These are phyloP conservation scores for Eudorina sp. DNA, from an alignment of 139 green algal genomes.

Conservation along the genomic window DNA sequence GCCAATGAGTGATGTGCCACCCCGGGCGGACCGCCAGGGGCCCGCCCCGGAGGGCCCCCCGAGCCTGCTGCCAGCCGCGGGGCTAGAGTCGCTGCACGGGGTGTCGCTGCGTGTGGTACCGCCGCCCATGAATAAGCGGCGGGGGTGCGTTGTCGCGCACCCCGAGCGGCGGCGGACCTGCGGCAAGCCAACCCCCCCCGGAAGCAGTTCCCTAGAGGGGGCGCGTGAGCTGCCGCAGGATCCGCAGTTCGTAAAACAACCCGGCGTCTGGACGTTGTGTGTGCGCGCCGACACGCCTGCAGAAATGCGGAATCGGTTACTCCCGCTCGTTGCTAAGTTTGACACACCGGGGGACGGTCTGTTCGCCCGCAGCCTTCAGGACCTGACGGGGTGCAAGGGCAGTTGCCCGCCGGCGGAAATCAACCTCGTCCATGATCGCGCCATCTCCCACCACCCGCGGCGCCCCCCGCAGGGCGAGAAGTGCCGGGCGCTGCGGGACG, in stretches of 20 bases:
- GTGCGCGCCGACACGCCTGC: background rate
- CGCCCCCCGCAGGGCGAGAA: slow-evolving; percentile 22
- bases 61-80: too few relatives aligned
- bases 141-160: too few relatives aligned
- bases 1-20: too few relatives aligned
- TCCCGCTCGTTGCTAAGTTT: background rate
- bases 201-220: too few relatives aligned
- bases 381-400: background rate
- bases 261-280: background rate
- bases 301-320: background rate
- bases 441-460: slow-evolving; percentile 19
- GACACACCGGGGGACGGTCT: background rate
- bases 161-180: too few relatives aligned
- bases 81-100: too few relatives aligned
- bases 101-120: too few relatives aligned
- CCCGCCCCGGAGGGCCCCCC: too few relatives aligned
- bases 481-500: slow-evolving; percentile 21
- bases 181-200: too few relatives aligned
- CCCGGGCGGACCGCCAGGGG: too few relatives aligned
- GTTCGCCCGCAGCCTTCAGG: background rate
- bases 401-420: background rate
- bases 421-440: background rate
- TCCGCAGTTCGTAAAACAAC: background rate
- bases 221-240: background rate
- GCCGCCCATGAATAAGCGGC: too few relatives aligned